A percentile compares a stretch with the other conserved stretches of the same genome.
These are phyloP conservation scores for Phaffia tasmanica DNA, from an alignment of 768 basidiomycete genomes.

Conservation along the genomic window DNA sequence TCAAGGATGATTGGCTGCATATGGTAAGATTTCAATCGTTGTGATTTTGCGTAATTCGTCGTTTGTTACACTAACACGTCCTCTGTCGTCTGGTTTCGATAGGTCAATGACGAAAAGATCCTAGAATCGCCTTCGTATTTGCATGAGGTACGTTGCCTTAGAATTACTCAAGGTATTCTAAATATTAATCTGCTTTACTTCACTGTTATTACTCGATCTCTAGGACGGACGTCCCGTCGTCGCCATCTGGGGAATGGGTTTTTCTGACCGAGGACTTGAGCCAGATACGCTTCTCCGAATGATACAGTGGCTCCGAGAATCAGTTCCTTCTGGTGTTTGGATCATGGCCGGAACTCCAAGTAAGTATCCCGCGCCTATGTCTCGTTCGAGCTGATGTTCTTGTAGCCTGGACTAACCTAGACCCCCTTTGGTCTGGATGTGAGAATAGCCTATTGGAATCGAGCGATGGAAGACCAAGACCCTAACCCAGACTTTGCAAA, in stretches of 20 bases:
- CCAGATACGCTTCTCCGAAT: slow-evolving; percentile 52
- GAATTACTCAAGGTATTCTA: no score
- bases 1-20: slow-evolving; percentile 65
- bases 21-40: slow-evolving; percentile 36
- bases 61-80: neutral
- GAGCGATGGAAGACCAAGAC: slow-evolving; percentile 56
- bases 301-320: slow-evolving; percentile 49
- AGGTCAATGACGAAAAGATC: slow-evolving; percentile 16
- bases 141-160: neutral
- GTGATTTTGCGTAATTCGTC: neutral
- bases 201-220: no score
- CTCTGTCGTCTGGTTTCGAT: neutral
- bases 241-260: slow-evolving; percentile 68
- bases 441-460: slow-evolving; percentile 50
- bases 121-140: slow-evolving; percentile 14
- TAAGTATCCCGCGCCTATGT: neutral
- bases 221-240: slow-evolving; percentile 62
- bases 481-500: slow-evolving; percentile 53
- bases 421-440: neutral
- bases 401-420: neutral
- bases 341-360: slow-evolving; percentile 37
- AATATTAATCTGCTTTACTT: no score
- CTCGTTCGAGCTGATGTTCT: neutral
- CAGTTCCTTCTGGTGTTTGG: slow-evolving; percentile 61
- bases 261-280: slow-evolving; percentile 52